These are phyloP conservation scores for Candida awuae DNA, from an alignment of 805 yeast species.

Conservation along the genomic window DNA sequence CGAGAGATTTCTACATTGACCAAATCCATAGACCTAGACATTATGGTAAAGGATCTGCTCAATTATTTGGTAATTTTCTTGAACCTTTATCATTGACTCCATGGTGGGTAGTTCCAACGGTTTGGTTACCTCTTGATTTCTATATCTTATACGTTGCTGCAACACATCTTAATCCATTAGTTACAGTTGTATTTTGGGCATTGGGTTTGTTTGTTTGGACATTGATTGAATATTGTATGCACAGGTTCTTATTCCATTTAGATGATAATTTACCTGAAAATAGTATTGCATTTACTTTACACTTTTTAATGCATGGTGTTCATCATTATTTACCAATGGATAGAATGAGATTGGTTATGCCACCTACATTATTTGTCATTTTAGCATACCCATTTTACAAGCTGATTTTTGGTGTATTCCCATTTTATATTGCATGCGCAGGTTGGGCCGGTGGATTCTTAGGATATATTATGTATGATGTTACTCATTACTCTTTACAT, in stretches of 20 bases:
- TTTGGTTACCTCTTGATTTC: conserved; percentile 82
- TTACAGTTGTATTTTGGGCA: conserved; percentile 51
- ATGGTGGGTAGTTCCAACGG: conserved; percentile 84
- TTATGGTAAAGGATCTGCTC: conserved; percentile 96
- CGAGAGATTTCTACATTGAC: conserved; percentile 85
- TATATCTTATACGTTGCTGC: conserved; percentile 56
- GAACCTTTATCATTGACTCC: conserved; percentile 89
- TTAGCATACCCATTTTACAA: conserved; percentile 76
- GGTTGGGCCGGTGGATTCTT: conserved; percentile 94
- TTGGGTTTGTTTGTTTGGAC: conserved; percentile 94
- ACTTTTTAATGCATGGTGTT: conserved; percentile 88
- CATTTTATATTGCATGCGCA: conserved; percentile 78
- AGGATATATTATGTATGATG: conserved; percentile 88
- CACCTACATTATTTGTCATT: conserved; percentile 74
- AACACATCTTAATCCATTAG: conserved; percentile 35
- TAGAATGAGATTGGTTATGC: conserved; percentile 84
- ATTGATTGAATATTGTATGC: conserved; percentile 76
- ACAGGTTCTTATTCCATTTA: conserved; percentile 88
- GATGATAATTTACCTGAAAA: conserved; percentile 82
- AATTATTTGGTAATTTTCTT: conserved; percentile 85
- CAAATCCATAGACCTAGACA: conserved; percentile 98
- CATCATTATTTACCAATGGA: conserved; percentile 99
- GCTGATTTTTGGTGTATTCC: conserved; percentile 67
- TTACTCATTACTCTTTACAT: conserved; percentile 90
- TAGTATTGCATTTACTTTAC: conserved; percentile 65